Evolutionary conservation across 139 green algal genomes (phyloP).

Genomic region (Coelastrella sp.): DNA sequence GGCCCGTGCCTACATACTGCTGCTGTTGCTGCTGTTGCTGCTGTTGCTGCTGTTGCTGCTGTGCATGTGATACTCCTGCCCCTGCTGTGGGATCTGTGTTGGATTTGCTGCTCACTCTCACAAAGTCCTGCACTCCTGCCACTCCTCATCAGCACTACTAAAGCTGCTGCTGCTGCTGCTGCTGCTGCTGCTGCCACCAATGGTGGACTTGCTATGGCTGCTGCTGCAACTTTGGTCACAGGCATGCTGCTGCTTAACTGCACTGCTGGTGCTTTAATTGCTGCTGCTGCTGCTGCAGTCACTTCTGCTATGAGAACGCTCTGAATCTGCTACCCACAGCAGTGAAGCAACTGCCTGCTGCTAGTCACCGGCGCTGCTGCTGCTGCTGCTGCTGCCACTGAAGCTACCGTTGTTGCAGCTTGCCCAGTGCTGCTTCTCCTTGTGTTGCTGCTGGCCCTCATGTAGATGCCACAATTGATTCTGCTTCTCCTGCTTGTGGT

Average conservation of each 20-base stretch:
- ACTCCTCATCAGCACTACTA: too few species aligned
- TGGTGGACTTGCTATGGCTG: not conserved
- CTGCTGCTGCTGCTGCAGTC: not conserved
- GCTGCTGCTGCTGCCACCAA: not conserved
- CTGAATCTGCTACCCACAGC: not conserved
- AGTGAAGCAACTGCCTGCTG: not conserved
- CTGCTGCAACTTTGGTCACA: not conserved
- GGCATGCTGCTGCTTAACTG: too few species aligned
- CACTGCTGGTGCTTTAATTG: not conserved
- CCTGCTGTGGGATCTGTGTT: constrained; percentile 50
- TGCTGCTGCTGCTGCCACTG: not conserved
- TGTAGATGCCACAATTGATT: too few species aligned
- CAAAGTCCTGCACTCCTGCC: too few species aligned
- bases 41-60: not conserved
- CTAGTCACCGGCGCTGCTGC: not conserved
- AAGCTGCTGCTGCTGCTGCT: too few species aligned
- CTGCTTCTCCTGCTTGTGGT: not conserved
- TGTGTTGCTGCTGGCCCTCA: not conserved
- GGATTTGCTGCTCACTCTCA: not conserved
- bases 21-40: not conserved
- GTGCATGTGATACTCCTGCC: too few species aligned
- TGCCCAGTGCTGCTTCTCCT: too few species aligned
- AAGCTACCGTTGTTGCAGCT: too few species aligned
- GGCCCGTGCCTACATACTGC: not conserved
- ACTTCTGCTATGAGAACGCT: not conserved